Percentiles rank a stretch among this genome's conserved stretches.
Conservation (phyloP, 208 protist species). For the Acanthamoeba lenticulata region DNA sequence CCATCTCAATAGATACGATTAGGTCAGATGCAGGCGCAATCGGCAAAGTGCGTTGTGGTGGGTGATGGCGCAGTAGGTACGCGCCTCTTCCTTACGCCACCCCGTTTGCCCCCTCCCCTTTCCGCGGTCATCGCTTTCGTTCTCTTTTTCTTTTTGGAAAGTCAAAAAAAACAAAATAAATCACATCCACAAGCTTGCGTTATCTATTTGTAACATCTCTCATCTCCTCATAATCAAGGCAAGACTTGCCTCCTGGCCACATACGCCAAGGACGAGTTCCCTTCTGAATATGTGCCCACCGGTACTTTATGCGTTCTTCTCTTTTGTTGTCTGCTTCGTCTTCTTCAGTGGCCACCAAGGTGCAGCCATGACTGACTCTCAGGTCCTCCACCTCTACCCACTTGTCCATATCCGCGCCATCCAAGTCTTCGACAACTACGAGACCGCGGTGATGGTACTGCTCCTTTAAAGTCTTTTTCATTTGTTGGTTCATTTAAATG, state of each 20-base stretch:
- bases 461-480: neutral
- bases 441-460: conserved; percentile 35
- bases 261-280: conserved; percentile 35
- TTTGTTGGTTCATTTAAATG: neutral
- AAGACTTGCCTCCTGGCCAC: conserved; percentile 42
- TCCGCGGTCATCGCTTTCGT: neutral
- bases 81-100: neutral
- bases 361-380: too few relatives aligned
- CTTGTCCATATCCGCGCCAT: neutral
- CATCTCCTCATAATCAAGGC: neutral
- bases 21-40: conserved; percentile 18
- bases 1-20: neutral
- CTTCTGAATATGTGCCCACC: conserved; percentile 35
- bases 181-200: neutral
- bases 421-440: conserved; percentile 19
- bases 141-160: neutral
- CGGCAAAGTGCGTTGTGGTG: conserved; percentile 43
- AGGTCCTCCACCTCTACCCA: neutral
- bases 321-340: neutral
- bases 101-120: neutral
- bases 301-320: neutral
- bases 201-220: neutral
- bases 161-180: neutral
- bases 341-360: neutral
- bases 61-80: conserved; percentile 47